A percentile compares a stretch with the other conserved stretches of the same genome.
These are phyloP conservation scores for Ogataea nakhonphanomensis DNA, from an alignment of 805 yeast species.

Conservation along the genomic window DNA sequence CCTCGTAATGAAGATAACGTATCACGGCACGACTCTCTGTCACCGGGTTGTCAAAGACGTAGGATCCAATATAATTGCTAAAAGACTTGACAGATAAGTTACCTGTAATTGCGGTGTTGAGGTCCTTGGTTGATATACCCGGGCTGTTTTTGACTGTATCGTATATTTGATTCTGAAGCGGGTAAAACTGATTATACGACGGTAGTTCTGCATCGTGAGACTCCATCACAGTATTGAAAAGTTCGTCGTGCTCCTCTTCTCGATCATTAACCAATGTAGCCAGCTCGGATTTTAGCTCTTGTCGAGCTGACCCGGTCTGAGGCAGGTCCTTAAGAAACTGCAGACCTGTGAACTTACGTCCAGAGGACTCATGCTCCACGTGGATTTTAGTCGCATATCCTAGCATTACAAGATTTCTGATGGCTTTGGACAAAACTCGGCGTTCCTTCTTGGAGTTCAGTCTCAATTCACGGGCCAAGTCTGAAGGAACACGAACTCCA, in stretches of 20 bases:
- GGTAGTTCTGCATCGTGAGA: slow-evolving; percentile 29
- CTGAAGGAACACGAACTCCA: slow-evolving; percentile 56
- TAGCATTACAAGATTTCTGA: slow-evolving; percentile 46
- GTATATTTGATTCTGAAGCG: slow-evolving; percentile 62
- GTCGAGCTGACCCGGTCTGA: slow-evolving; percentile 6
- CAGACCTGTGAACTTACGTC: slow-evolving; percentile 24
- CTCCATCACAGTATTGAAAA: slow-evolving; percentile 21
- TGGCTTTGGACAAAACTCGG: slow-evolving; percentile 40
- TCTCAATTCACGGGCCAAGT: slow-evolving; percentile 56
- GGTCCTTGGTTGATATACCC: slow-evolving; percentile 61
- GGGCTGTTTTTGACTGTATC: slow-evolving; percentile 39
- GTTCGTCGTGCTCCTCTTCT: slow-evolving; percentile 35
- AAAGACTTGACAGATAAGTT: slow-evolving; percentile 40
- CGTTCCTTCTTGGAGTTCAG: slow-evolving; percentile 40
- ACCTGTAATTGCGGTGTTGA: slow-evolving; percentile 53
- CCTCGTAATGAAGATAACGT: slow-evolving; percentile 67
- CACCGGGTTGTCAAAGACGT: slow-evolving; percentile 21
- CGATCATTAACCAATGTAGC: slow-evolving; percentile 11
- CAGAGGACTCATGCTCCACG: slow-evolving; percentile 26
- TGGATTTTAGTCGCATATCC: slow-evolving; percentile 20
- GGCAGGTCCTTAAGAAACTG: slow-evolving; percentile 27
- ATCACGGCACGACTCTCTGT: slow-evolving; percentile 36
- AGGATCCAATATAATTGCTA: slow-evolving; percentile 10
- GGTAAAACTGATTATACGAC: slow-evolving; percentile 51
- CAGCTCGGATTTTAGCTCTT: slow-evolving; percentile 9